Evolutionary conservation across 345 rosid species (phyloP).

Genomic region (Cardamine resedifolia): DNA sequence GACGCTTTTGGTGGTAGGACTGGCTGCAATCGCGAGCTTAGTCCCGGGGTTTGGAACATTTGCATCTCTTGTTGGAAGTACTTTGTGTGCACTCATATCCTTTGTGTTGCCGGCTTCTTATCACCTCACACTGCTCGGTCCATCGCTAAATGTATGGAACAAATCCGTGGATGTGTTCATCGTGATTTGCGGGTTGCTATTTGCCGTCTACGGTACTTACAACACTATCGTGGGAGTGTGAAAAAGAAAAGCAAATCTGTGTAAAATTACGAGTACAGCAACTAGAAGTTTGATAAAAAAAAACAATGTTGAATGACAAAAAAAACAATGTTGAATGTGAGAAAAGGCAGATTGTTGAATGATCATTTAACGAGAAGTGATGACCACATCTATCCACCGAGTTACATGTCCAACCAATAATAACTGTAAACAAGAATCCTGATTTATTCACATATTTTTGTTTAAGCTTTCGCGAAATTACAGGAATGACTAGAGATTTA

Average conservation of each 20-base stretch:
- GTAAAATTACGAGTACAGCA: neutral
- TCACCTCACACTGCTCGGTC: slow-evolving; percentile 70
- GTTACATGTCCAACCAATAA: too few relatives aligned
- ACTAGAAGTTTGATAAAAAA: neutral
- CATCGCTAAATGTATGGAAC: slow-evolving; percentile 59
- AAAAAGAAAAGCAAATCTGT: neutral
- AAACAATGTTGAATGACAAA: too few relatives aligned
- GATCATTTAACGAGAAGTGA: slow-evolving; percentile 1
- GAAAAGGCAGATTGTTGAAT: slow-evolving; percentile 23
- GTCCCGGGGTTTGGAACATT: slow-evolving; percentile 81
- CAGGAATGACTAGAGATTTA: too few relatives aligned
- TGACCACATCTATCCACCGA: neutral
- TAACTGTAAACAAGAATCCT: neutral
- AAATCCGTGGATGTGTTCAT: slow-evolving; percentile 59
- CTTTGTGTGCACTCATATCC: slow-evolving; percentile 70
- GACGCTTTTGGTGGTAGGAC: slow-evolving; percentile 51
- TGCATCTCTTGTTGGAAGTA: slow-evolving; percentile 76
- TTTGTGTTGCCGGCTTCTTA: slow-evolving; percentile 80
- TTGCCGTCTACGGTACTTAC: slow-evolving; percentile 74
- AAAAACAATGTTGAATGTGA: slow-evolving; percentile 3
- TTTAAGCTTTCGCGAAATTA: too few relatives aligned
- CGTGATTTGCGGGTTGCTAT: slow-evolving; percentile 61
- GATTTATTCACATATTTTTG: too few relatives aligned
- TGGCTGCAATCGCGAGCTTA: slow-evolving; percentile 62
- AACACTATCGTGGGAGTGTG: slow-evolving; percentile 53